Base-by-base conservation (phyloP, 2,329 filamentous ascomycete genomes). In the Xylogone sp. region DNA sequence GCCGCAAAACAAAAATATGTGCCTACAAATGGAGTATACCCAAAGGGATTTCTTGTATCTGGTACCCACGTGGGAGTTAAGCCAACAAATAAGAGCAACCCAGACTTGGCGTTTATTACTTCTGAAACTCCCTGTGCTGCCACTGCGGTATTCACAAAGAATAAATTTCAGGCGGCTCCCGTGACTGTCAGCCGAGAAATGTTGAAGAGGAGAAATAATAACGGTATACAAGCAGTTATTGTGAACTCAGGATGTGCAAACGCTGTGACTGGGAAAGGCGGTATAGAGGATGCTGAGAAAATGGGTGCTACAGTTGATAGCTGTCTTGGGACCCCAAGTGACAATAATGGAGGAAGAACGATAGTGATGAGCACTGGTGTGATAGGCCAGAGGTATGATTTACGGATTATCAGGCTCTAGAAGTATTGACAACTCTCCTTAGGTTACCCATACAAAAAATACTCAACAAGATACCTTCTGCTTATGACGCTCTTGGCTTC, bases 361-460 rank as follows among this genome's bases (percentile, higher is more conserved):
- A 77, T 99, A 45, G 93, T 97, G 55, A 97, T 99, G 94, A 97
- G 91, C 68, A 99, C 94, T 2, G 94, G 94, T 50, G 94, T 99
- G 43, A 99, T 99, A 66, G 94, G 94, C 8, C 93, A 97, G 71
- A 84, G 89, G 85, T 86, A 68, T 58, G 71, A 57, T 56, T 50
- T 16, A 16, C n/a, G n/a, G 21, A 7, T 27, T 7, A 7, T 20
- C n/a, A 3, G n/a, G n/a, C n/a, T n/a, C n/a, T n/a, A 29, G 10
- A 51, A 13, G 42, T 5, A 9, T 10, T 48, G 50, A 53, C 43
- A 19, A 56, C 53, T 57, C 49, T 51, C 61, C 42, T 18, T 55
- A 89, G 87, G 56, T 79, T 99, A 21, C 94, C 94, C 9, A 96
- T 97, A 62, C 77, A 88, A 59, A 97, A 95, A 71, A 99, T 99